These are phyloP conservation scores for Saccharomyces hybrid DNA, from an alignment of 1,139 yeast species.

Conservation along the genomic window DNA sequence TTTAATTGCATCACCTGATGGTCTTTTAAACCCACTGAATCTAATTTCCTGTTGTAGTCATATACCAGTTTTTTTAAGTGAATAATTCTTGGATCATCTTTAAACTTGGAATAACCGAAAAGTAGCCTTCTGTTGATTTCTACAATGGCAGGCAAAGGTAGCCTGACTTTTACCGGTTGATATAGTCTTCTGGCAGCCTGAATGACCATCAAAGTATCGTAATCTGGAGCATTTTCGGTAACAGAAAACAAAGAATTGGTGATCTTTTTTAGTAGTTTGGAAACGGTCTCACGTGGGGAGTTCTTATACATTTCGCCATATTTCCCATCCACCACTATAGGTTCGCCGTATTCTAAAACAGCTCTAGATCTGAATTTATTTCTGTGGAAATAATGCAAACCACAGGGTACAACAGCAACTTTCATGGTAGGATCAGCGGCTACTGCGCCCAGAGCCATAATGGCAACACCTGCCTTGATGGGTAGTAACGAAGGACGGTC, in stretches of 20 bases:
- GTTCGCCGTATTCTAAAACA: slow-evolving; percentile 66
- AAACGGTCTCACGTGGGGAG: slow-evolving; percentile 51
- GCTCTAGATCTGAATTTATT: slow-evolving; percentile 72
- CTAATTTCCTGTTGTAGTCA: slow-evolving; percentile 46
- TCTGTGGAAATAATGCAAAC: slow-evolving; percentile 70
- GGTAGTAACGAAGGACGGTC: slow-evolving; percentile 69
- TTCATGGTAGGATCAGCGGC: slow-evolving; percentile 48
- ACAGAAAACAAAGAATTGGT: slow-evolving; percentile 56
- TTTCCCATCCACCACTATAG: slow-evolving; percentile 48
- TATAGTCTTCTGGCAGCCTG: slow-evolving; percentile 73
- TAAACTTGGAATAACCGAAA: slow-evolving; percentile 53
- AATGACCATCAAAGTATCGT: slow-evolving; percentile 63
- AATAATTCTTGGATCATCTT: slow-evolving; percentile 49
- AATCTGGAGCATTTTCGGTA: slow-evolving; percentile 69
- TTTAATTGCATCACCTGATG: slow-evolving; percentile 56
- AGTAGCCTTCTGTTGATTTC: slow-evolving; percentile 66
- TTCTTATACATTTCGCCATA: slow-evolving; percentile 46
- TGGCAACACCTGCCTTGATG: slow-evolving; percentile 71
- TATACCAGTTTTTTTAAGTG: slow-evolving; percentile 45
- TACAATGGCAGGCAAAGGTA: slow-evolving; percentile 58
- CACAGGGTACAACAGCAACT: slow-evolving; percentile 63
- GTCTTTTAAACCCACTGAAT: slow-evolving; percentile 55
- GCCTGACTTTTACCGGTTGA: slow-evolving; percentile 40
- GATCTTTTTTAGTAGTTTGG: slow-evolving; percentile 45
- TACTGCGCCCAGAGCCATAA: slow-evolving; percentile 73